phyloP scores from a whole-genome alignment of 192 early-diverging fungal genomes.

The Entrophospora sp. region DNA sequence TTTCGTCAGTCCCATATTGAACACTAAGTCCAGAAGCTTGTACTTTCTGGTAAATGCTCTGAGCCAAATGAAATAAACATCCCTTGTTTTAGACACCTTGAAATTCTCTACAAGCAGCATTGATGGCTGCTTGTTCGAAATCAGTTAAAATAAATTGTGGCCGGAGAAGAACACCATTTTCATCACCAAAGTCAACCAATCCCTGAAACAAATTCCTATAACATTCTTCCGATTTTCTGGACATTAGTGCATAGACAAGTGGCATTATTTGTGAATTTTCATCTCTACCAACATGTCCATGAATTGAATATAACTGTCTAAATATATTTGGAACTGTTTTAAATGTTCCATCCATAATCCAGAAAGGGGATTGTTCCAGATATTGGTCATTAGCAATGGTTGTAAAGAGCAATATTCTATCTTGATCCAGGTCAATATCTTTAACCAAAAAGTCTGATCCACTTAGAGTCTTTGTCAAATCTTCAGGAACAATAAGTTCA shows the following conservation, averaged over 20 bases:
- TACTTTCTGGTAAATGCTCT: neutral
- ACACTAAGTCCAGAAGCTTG: neutral
- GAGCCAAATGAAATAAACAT: too few species aligned
- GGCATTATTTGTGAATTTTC: neutral
- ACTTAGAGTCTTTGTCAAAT: neutral
- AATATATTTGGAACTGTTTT: slow-evolving; percentile 1
- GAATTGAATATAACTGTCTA: neutral
- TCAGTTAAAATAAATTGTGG: too few species aligned
- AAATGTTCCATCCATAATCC: neutral
- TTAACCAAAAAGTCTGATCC: neutral
- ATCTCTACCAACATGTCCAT: neutral
- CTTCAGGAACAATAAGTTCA: too few species aligned
- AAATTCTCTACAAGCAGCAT: too few species aligned
- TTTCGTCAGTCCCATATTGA: neutral
- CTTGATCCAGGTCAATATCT: neutral
- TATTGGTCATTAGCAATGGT: neutral
- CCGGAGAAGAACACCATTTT: neutral
- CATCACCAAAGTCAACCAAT: neutral
- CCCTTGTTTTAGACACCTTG: too few species aligned
- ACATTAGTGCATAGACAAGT: neutral
- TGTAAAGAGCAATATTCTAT: neutral
- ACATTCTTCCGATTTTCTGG: neutral
- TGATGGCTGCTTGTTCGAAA: too few species aligned
- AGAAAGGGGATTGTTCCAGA: neutral
- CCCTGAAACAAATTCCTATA: neutral